These are phyloP conservation scores for Coix lacrymajobi DNA, from an alignment of 176 grass and related monocot genomes.

Conservation along the genomic window DNA sequence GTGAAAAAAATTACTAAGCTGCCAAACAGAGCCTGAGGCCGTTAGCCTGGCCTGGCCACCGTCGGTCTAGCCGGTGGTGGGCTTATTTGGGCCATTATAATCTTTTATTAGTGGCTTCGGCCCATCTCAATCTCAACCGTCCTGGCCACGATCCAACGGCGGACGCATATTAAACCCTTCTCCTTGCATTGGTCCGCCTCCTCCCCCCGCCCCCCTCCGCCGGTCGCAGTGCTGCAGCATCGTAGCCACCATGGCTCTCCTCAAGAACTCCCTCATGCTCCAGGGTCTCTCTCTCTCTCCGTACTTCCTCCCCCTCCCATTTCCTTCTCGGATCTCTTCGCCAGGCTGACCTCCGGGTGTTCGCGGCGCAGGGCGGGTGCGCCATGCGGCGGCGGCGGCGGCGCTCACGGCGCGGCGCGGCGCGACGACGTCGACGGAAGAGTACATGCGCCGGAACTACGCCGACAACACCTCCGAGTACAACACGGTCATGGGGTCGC, in stretches of 20 bases:
- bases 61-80: neutral
- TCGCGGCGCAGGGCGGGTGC: slow-evolving; percentile 36
- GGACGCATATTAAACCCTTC: slow-evolving; percentile 28
- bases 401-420: slow-evolving; percentile 20
- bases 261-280: slow-evolving; percentile 55
- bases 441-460: slow-evolving; percentile 83
- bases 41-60: too few species aligned
- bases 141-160: neutral
- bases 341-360: neutral
- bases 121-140: neutral
- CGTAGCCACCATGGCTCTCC: slow-evolving; percentile 63
- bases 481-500: slow-evolving; percentile 90
- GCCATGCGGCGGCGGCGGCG: slow-evolving; percentile 16
- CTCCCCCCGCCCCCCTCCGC: neutral
- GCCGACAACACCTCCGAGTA: slow-evolving; percentile 82
- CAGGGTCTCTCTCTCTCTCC: slow-evolving; percentile 8
- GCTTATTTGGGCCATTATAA: neutral
- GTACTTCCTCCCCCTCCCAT: neutral
- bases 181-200: neutral
- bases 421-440: slow-evolving; percentile 52
- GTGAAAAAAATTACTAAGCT: too few species aligned
- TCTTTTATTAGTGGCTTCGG: neutral
- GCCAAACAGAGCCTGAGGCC: too few species aligned
- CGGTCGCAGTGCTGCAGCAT: neutral
- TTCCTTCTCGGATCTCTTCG: neutral